Base-by-base conservation (phyloP, 345 rosid species). In the Balakata baccata region DNA sequence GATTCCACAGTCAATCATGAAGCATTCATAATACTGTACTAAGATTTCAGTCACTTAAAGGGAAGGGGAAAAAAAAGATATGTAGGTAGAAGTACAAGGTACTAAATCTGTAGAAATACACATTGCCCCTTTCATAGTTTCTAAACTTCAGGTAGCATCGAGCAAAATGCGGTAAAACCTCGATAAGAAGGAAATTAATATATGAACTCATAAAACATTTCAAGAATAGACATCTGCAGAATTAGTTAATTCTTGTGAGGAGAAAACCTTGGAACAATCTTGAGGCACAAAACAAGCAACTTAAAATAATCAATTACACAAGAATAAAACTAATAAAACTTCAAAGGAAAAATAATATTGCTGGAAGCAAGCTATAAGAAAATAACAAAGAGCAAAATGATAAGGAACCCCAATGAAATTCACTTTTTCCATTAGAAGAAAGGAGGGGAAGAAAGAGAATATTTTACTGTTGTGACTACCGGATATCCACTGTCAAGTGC, bases 1-100 rank as follows among this genome's bases (percentile, higher is more conserved):
- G 34, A 54, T 34, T 62, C 34, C 56, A 70, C 46, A 56, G 69
- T 62, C 46, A 54, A 62, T 6, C 38, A 46, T 54, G 61, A 72
- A 72, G 60, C 2, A 12, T 71, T n/a, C 43, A 54, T 4, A 43
- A 69, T 49, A 69, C 14, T 41, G 47, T 74, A 38, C 46, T 23
- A 66, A 34, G 64, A 29, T 77, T 65, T 37, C 52, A 29, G 34
- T 43, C 47, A 43, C 1, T 1, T 43, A 10, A 43, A 43, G 1
- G 8, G 8, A 1, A 3, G 46, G n/a, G n/a, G n/a, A n/a, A 29
- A 29, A 29, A 1, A 29, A 29, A 29, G 34, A 29, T 29, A 29
- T 29, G 34, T 43, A 3, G 47, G 10, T 43, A 43, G 10, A 43
- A 10, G 8, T 10, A 6, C 10, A 43, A 43, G 71, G 6, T 38